Percentiles rank a stretch among this genome's conserved stretches.
Conservation (phyloP, 352 stramenopile species). For the Plasmopara viticola region DNA sequence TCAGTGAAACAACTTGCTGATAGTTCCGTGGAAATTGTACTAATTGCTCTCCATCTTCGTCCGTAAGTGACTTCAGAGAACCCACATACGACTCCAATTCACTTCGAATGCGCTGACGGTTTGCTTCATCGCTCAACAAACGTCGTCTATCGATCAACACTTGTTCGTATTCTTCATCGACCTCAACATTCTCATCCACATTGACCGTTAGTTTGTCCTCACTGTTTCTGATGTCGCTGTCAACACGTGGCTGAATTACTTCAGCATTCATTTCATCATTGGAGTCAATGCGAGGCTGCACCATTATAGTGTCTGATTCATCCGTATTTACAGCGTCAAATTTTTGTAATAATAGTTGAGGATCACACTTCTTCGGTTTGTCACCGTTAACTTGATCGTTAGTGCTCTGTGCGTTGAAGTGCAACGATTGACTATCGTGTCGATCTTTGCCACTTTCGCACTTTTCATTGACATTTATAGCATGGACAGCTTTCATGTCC, state of each 20-base stretch:
- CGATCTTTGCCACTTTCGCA: neutral
- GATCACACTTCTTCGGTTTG: neutral
- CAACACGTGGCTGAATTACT: too few relatives aligned
- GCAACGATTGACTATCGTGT: neutral
- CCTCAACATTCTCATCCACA: neutral
- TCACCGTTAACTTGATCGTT: neutral
- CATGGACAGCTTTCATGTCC: too few relatives aligned
- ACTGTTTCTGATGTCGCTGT: too few relatives aligned
- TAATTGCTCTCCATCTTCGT: constrained; percentile 43
- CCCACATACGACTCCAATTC: constrained; percentile 45
- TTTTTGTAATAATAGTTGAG: neutral
- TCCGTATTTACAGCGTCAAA: neutral
- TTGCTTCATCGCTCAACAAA: constrained; percentile 26
- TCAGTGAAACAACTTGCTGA: constrained; percentile 53
- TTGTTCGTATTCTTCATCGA: constrained; percentile 26
- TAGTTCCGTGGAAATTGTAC: constrained; percentile 61
- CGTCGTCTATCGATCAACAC: constrained; percentile 7
- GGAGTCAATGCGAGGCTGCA: too few relatives aligned
- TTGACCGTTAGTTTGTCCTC: neutral
- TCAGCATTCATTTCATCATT: too few relatives aligned
- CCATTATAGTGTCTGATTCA: neutral
- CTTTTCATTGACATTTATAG: neutral
- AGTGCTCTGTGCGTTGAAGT: neutral
- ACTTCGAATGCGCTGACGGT: constrained; percentile 30
- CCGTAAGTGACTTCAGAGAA: constrained; percentile 28